A percentile compares a stretch with the other conserved stretches of the same genome.
Conservation (phyloP, 768 basidiomycete genomes). For the Tricholomella constricta region DNA sequence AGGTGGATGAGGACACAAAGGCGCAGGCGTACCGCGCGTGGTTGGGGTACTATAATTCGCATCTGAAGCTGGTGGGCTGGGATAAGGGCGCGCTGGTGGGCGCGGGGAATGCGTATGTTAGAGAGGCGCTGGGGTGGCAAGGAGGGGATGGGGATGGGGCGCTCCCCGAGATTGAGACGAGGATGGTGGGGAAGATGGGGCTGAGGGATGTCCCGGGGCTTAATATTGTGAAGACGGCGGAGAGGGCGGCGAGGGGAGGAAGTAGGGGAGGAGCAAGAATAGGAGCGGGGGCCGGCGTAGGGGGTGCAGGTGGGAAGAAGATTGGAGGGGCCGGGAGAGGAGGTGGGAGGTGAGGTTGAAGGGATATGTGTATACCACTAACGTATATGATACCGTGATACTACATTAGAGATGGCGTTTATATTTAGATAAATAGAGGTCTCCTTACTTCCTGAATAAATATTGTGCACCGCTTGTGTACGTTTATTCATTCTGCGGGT, state of each 20-base stretch:
- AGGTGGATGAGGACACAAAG: constrained; percentile 43
- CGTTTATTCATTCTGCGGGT: too few species aligned
- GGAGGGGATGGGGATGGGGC: not conserved
- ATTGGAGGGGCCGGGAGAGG: too few species aligned
- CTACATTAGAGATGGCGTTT: too few species aligned
- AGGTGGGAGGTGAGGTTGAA: too few species aligned
- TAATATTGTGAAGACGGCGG: constrained; percentile 19
- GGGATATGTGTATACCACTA: too few species aligned
- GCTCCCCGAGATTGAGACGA: constrained; percentile 45
- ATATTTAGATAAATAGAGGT: too few species aligned
- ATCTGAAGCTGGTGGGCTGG: constrained; percentile 39
- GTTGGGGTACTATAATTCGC: constrained; percentile 58
- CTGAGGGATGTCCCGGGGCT: constrained; percentile 38
- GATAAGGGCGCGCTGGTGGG: constrained; percentile 40
- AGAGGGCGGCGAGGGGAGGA: not conserved
- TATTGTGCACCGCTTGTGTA: too few species aligned
- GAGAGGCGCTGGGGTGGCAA: constrained; percentile 38
- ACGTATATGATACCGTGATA: too few species aligned
- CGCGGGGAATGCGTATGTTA: constrained; percentile 39
- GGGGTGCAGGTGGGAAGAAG: not conserved
- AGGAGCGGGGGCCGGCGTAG: constrained; percentile 4
- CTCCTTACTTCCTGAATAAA: too few species aligned
- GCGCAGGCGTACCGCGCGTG: constrained; percentile 54
- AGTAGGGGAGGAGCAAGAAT: constrained; percentile 5
- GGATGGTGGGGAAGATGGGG: constrained; percentile 53